These are phyloP conservation scores for Boechera stricta DNA, from an alignment of 345 rosid genomes.

Conservation along the genomic window DNA sequence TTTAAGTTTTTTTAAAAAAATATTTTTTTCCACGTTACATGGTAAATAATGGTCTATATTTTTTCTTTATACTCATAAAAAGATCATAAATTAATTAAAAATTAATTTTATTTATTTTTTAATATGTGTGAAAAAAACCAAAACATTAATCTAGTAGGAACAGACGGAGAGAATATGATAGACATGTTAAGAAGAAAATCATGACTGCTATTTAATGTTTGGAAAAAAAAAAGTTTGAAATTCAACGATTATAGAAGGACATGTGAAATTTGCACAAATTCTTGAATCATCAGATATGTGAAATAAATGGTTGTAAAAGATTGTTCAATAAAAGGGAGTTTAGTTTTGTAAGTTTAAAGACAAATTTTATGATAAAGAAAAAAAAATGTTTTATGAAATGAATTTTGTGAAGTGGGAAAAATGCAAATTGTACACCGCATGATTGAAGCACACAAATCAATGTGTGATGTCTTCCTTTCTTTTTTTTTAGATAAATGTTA, in stretches of 20 bases:
- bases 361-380: background rate
- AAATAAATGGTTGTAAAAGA: background rate
- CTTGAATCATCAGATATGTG: background rate
- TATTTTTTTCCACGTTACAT: no score
- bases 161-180: background rate
- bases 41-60: no score
- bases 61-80: no score
- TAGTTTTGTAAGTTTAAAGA: background rate
- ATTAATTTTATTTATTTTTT: no score
- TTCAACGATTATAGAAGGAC: background rate
- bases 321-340: background rate
- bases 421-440: slow-evolving; percentile 36
- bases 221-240: background rate
- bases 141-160: no score
- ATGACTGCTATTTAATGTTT: background rate
- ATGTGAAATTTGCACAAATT: slow-evolving; percentile 3
- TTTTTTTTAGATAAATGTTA: slow-evolving; percentile 1
- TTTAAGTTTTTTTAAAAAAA: no score
- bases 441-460: slow-evolving; percentile 40
- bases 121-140: no score
- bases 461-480: slow-evolving; percentile 17
- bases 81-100: no score
- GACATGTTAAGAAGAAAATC: background rate
- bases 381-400: background rate
- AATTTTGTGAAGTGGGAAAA: slow-evolving; percentile 3